Evolutionary conservation across 2,329 filamentous ascomycete genomes (phyloP).

Genomic region (Claviceps maximensis): DNA sequence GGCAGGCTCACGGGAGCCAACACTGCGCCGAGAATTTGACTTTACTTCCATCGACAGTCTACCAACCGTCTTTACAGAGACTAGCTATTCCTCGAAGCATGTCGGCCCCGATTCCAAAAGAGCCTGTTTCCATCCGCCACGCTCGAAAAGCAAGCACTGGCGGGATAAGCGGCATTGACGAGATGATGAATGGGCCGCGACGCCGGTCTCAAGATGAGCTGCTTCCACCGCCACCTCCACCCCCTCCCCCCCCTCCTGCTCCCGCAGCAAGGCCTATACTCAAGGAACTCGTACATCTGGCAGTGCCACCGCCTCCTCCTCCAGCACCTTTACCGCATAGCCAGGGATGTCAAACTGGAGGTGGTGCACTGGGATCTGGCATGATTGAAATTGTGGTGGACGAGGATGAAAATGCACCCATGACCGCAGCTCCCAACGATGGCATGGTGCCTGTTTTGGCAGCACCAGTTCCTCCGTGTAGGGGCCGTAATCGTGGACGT

Average conservation of each 20-base stretch:
- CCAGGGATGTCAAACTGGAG: constrained; percentile 26
- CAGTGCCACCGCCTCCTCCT: constrained; percentile 46
- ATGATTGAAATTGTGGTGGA: constrained; percentile 57
- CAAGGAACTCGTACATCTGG: constrained; percentile 50
- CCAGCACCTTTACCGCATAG: constrained; percentile 41
- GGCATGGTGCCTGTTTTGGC: constrained; percentile 31
- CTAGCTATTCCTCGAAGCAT: constrained; percentile 44
- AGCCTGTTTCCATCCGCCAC: constrained; percentile 16
- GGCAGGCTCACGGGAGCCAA: constrained; percentile 21
- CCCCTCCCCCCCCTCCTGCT: constrained; percentile 34
- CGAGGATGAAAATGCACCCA: constrained; percentile 31
- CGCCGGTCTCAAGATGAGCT: constrained; percentile 38
- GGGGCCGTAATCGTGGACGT: constrained; percentile 41
- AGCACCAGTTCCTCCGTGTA: constrained; percentile 29
- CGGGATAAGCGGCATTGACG: constrained; percentile 34
- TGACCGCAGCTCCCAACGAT: constrained; percentile 25
- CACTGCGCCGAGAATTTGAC: constrained; percentile 25
- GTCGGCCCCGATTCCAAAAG: constrained; percentile 41
- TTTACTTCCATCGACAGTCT: constrained; percentile 45
- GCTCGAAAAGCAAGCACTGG: constrained; percentile 23
- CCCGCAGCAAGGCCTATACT: constrained; percentile 38
- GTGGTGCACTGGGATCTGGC: constrained; percentile 34
- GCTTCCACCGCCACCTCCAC: constrained; percentile 40
- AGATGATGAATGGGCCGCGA: constrained; percentile 26
- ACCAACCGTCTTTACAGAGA: constrained; percentile 36